These are phyloP conservation scores for Leccinellum luteum DNA, from an alignment of 768 basidiomycete species.

Conservation along the genomic window DNA sequence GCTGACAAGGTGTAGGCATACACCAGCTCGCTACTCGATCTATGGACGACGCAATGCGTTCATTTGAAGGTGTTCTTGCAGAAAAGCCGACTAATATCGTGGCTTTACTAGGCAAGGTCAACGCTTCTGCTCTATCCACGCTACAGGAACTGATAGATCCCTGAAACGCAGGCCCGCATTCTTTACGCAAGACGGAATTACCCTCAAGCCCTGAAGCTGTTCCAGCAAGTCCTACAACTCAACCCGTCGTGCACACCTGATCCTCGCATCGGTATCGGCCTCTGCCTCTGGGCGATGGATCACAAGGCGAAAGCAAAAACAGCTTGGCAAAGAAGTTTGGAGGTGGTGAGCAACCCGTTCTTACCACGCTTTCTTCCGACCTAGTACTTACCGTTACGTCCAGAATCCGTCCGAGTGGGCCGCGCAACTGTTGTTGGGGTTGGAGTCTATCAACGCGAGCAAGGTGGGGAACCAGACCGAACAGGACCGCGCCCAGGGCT, in stretches of 20 bases:
- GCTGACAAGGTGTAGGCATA: constrained; percentile 51
- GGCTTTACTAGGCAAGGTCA: constrained; percentile 83
- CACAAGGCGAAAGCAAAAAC: constrained; percentile 77
- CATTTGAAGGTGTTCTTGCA: constrained; percentile 77
- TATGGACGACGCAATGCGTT: constrained; percentile 77
- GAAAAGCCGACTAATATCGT: constrained; percentile 84
- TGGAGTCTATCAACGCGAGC: constrained; percentile 84
- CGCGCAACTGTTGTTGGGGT: constrained; percentile 76
- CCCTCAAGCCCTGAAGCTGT: constrained; percentile 75
- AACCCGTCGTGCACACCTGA: constrained; percentile 84
- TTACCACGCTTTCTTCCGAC: not conserved
- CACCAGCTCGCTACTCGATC: constrained; percentile 77
- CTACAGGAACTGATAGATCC: constrained; percentile 1
- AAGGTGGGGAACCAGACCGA: constrained; percentile 66
- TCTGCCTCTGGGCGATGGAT: constrained; percentile 90
- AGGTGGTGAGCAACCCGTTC: constrained; percentile 60
- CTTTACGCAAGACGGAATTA: constrained; percentile 77
- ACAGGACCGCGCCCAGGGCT: constrained; percentile 58
- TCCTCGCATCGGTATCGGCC: constrained; percentile 91
- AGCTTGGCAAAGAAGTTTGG: constrained; percentile 89
- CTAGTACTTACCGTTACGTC: not conserved
- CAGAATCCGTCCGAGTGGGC: constrained; percentile 81
- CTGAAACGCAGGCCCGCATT: constrained; percentile 64
- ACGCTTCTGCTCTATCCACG: not conserved
- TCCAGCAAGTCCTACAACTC: constrained; percentile 79